Base-by-base conservation (phyloP, 345 rosid species). In the Luvunga scandens region DNA sequence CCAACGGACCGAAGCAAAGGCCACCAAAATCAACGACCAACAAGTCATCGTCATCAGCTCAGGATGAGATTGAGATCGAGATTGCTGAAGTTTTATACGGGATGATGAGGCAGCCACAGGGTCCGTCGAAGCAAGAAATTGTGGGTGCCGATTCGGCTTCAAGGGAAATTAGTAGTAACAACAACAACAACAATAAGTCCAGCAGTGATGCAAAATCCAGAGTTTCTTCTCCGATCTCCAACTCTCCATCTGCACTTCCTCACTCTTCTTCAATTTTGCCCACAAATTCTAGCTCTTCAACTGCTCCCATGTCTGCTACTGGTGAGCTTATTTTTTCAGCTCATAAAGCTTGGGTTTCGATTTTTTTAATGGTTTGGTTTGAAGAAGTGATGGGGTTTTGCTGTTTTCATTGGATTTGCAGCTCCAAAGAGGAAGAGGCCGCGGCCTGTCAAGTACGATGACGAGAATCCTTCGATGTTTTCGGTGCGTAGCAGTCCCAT, bases 31-130 rank as follows among this genome's bases (percentile, higher is more conserved):
- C 98, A 21, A 86, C 92, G n/a, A 1, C 76, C 95, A 27, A 91
- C 71, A 75, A 89, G 80, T 76, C 92, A 7, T 55, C 88, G 2
- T 84, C 95, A 22, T 87, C 97, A 16, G 90, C 90, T 57, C 99
- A 94, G 75, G 99, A 97, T 55, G 98, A 97, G 85, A 94, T 94
- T 81, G 99, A 97, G 91, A 90, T 97, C 81, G 99, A 97, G 93
- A 94, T 97, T 33, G 99, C 99, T 0, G 97, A 97, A 82, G 99
- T 97, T 27, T 81, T 97, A 50, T 97, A 91, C 65, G 98, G 97
- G 12, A 83, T 96, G 98, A 84, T 89, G 97, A 88, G 93, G 82
- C 96, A 91, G 86, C 97, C 98, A 24, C 88, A 86, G 45, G 93
- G 81, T 0, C 85, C 96, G 12, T 75, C 90, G 0, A 94, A 90